These are phyloP conservation scores for Ogataea ramenticola DNA, from an alignment of 805 yeast genomes.

Conservation along the genomic window DNA sequence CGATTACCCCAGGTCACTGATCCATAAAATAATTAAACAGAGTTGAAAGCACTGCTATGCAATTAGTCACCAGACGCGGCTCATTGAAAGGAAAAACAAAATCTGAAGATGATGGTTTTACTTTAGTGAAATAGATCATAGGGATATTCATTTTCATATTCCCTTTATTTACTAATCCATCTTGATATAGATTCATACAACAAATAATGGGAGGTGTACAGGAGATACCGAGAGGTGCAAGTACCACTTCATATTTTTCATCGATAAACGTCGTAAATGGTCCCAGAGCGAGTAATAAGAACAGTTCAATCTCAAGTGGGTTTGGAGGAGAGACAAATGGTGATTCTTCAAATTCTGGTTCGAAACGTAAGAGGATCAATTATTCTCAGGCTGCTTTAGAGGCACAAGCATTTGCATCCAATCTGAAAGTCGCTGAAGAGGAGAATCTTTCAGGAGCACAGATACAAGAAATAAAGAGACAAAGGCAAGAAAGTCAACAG, in stretches of 20 bases:
- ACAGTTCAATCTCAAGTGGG: too few species aligned
- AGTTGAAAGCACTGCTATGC: too few species aligned
- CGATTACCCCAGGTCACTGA: too few species aligned
- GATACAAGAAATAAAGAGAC: slow-evolving; percentile 20
- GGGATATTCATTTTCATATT: too few species aligned
- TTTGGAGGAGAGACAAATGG: not conserved
- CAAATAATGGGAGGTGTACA: slow-evolving; percentile 20
- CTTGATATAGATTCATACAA: not conserved
- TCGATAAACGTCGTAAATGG: slow-evolving; percentile 16
- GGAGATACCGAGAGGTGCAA: slow-evolving; percentile 22
- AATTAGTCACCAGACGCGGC: too few species aligned
- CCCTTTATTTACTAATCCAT: not conserved
- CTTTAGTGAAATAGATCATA: too few species aligned
- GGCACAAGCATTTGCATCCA: slow-evolving; percentile 7
- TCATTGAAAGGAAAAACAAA: too few species aligned
- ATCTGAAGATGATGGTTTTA: too few species aligned
- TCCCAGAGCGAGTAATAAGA: not conserved
- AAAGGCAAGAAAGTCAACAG: slow-evolving; percentile 1
- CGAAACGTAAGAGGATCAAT: slow-evolving; percentile 25
- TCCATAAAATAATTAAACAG: too few species aligned
- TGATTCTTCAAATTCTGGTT: slow-evolving; percentile 3
- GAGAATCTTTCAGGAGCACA: slow-evolving; percentile 1
- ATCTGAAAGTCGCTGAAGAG: not conserved
- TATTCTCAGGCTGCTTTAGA: slow-evolving; percentile 24
- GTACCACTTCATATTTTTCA: slow-evolving; percentile 18